phyloP scores from a whole-genome alignment of 192 early-diverging fungal species.

The Podila epicladia region DNA sequence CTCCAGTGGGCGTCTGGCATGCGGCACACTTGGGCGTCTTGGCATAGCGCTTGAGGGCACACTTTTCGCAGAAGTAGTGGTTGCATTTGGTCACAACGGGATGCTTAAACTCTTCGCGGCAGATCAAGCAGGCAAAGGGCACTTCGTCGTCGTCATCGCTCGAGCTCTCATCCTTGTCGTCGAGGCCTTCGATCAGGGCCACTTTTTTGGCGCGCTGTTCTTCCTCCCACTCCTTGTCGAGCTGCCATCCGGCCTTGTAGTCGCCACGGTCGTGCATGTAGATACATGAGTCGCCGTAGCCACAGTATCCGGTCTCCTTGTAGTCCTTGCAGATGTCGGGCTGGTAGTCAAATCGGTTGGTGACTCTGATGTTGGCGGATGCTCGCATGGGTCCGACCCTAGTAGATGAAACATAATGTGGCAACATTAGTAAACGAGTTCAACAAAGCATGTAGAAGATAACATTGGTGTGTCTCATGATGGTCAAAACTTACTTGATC shows the following conservation, averaged over 20 bases:
- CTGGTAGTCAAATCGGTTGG: constrained; percentile 94
- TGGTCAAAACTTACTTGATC: constrained; percentile 48
- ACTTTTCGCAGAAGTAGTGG: constrained; percentile 97
- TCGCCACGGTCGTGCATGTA: constrained; percentile 98
- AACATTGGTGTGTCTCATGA: no score
- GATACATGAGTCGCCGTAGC: constrained; percentile 97
- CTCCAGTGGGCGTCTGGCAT: constrained; percentile 85
- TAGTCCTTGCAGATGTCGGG: constrained; percentile 99
- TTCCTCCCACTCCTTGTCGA: constrained; percentile 98
- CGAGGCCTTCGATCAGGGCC: constrained; percentile 56
- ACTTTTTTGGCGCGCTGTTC: constrained; percentile 73
- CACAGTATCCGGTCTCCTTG: constrained; percentile 95
- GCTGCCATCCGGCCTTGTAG: constrained; percentile 96
- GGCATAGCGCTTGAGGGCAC: constrained; percentile 85
- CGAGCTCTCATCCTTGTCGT: constrained; percentile 57
- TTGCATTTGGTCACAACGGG: constrained; percentile 95
- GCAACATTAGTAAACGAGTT: not conserved
- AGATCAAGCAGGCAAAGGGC: constrained; percentile 97
- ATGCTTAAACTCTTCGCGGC: constrained; percentile 85
- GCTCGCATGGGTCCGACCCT: constrained; percentile 81
- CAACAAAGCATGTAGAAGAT: no score
- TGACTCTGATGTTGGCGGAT: constrained; percentile 79
- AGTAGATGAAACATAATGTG: constrained; percentile 5
- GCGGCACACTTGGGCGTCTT: constrained; percentile 92
- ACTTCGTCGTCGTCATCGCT: constrained; percentile 78